These are phyloP conservation scores for Bipolaris oryzae DNA, from an alignment of 2,329 filamentous ascomycete species.

Conservation along the genomic window DNA sequence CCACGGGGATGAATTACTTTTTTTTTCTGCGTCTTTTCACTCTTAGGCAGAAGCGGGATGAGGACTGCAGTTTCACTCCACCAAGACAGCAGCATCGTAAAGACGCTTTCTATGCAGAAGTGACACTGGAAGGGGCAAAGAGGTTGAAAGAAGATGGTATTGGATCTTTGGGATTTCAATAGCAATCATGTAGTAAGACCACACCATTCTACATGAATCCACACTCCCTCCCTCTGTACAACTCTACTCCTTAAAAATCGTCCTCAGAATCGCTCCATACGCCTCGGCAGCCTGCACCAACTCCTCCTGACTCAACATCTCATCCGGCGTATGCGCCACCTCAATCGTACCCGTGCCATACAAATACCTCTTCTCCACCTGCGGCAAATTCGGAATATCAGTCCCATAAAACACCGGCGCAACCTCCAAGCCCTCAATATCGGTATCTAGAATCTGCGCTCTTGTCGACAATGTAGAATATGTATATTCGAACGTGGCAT, in stretches of 20 bases:
- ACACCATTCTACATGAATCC: not conserved
- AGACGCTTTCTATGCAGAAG: no score
- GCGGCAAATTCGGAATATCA: conserved; percentile 31
- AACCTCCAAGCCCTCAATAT: conserved; percentile 28
- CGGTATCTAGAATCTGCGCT: conserved; percentile 29
- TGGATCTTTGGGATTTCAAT: no score
- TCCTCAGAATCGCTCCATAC: conserved; percentile 29
- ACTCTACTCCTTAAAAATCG: conserved; percentile 20
- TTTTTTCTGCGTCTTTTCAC: no score
- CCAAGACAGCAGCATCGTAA: no score
- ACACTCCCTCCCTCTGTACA: no score
- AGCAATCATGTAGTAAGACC: not conserved
- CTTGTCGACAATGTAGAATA: conserved; percentile 18
- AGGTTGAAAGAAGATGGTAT: no score
- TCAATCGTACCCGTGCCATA: conserved; percentile 31
- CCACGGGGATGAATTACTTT: no score
- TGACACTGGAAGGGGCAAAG: no score
- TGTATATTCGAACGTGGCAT: conserved; percentile 21
- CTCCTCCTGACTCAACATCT: conserved; percentile 29
- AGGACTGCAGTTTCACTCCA: no score
- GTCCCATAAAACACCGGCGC: conserved; percentile 35
- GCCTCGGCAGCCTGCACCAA: conserved; percentile 31
- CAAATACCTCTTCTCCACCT: conserved; percentile 31
- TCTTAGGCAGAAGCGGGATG: no score
- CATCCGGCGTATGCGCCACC: conserved; percentile 31